Evolutionary conservation across 169 alveolate species (phyloP), one percentile per base, ranked within the genome.

Genomic region (Plasmodium cynomolgi): DNA sequence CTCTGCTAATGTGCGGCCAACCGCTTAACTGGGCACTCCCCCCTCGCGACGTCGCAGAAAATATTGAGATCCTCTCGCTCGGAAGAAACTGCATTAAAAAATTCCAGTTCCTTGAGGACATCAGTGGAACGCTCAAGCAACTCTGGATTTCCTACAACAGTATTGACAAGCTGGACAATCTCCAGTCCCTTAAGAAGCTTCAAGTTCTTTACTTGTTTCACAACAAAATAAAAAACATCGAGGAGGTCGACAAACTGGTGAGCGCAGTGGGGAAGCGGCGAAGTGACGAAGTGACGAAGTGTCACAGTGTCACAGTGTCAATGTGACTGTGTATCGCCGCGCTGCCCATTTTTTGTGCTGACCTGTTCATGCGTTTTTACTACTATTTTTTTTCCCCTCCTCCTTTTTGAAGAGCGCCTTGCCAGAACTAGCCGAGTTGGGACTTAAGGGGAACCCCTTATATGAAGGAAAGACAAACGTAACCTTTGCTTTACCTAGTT

Each of bases 391-490:
- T 44, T 13, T 34, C 20, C 1, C 23, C 58, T n/a, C 56, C 31
- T 31, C 68, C 34, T n/a, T 71, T 75, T 85, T 74, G 34, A 44
- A 85, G 93, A 85, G 44, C 37, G 29, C 81, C 5, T 68, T 85
- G n/a, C 93, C 93, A 3, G 93, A 85, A 85, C 56, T 85, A 6
- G 73, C 62, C 17, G 93, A 85, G 17, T 23, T 85, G n/a, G 93
- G 93, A 37, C 82, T 85, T 3, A 85, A 85, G 68, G 93, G 93
- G 34, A 85, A 85, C 31, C 93, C 93, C 4, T 33, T 85, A 74
- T 85, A 85, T 75, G 93, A 85, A 7, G 93, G 93, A 23, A 47
- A 77, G 54, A 85, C 93, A 15, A 85, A 85, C 80, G 93, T 85
- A 84, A 50, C 37, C 6, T 26, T 9, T 39, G 5, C 9, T 15